phyloP scores from a whole-genome alignment of 495 filamentous ascomycete species.

The Neurospora discreta region DNA sequence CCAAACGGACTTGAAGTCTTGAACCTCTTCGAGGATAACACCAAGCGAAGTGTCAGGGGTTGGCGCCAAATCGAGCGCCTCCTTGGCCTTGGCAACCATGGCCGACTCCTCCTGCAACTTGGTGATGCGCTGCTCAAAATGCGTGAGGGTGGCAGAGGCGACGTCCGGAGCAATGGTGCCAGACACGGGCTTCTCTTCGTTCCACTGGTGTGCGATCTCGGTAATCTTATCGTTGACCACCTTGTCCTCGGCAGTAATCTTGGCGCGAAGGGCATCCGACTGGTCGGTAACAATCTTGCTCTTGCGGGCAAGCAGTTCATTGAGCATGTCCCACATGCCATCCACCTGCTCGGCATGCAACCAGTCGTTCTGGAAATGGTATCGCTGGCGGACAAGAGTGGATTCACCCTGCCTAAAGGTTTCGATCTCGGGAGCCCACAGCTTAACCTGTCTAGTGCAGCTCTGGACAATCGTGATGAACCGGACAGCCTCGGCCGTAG shows the following conservation, averaged over 20 bases:
- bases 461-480: constrained; percentile 98
- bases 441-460: constrained; percentile 82
- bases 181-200: constrained; percentile 91
- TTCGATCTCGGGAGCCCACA: constrained; percentile 92
- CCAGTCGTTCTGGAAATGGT: constrained; percentile 90
- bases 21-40: constrained; percentile 85
- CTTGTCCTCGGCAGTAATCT: constrained; percentile 88
- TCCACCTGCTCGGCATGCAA: constrained; percentile 88
- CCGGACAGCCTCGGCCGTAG: constrained; percentile 89
- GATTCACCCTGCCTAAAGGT: constrained; percentile 91
- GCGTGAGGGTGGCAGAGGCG: constrained; percentile 64
- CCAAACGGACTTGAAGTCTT: constrained; percentile 98
- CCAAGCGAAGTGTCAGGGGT: constrained; percentile 65
- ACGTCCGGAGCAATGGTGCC: constrained; percentile 82
- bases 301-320: constrained; percentile 80
- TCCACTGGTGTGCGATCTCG: constrained; percentile 77
- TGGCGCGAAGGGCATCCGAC: constrained; percentile 87
- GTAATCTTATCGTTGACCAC: constrained; percentile 77
- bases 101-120: constrained; percentile 74
- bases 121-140: constrained; percentile 73
- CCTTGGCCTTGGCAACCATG: constrained; percentile 93
- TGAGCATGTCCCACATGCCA: constrained; percentile 81
- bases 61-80: constrained; percentile 81
- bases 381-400: constrained; percentile 76
- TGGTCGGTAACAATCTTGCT: constrained; percentile 91